Evolutionary conservation across 495 filamentous ascomycete genomes (phyloP).

Genomic region (Aspergillus heteromorphus): DNA sequence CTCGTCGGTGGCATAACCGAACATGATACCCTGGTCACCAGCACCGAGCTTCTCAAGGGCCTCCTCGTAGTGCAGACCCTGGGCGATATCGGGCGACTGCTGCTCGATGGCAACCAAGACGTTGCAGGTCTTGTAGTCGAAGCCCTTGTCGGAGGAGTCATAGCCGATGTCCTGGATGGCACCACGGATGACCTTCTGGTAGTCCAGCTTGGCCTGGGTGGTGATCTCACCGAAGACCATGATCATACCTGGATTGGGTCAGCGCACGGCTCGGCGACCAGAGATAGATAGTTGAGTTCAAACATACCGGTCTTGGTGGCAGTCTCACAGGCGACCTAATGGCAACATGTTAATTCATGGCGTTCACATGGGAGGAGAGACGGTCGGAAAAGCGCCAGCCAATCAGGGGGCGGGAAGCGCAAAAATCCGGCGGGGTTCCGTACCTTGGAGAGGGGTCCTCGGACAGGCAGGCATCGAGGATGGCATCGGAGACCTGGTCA

Average conservation of each 20-base stretch:
- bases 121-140: constrained; percentile 99
- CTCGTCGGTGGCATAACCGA: constrained; percentile 99
- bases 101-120: constrained; percentile 98
- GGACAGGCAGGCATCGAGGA: constrained; percentile 93
- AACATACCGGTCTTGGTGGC: constrained; percentile 88
- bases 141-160: constrained; percentile 93
- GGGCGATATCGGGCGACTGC: constrained; percentile 97
- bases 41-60: constrained; percentile 96
- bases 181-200: constrained; percentile 93
- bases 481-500: constrained; percentile 96
- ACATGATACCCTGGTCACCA: constrained; percentile 99
- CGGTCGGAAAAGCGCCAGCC: constrained; percentile 5
- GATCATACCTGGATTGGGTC: constrained; percentile 63
- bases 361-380: not conserved
- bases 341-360: constrained; percentile 1
- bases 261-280: constrained; percentile 5
- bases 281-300: constrained; percentile 5
- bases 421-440: constrained; percentile 5
- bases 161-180: constrained; percentile 99
- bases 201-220: constrained; percentile 90
- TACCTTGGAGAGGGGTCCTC: constrained; percentile 95
- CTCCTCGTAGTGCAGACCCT: constrained; percentile 95
- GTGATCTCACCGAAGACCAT: constrained; percentile 99
- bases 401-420: constrained; percentile 1
- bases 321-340: constrained; percentile 85